These are phyloP conservation scores for Stachybotrys elegans DNA, from an alignment of 2,329 filamentous ascomycete species.

Conservation along the genomic window DNA sequence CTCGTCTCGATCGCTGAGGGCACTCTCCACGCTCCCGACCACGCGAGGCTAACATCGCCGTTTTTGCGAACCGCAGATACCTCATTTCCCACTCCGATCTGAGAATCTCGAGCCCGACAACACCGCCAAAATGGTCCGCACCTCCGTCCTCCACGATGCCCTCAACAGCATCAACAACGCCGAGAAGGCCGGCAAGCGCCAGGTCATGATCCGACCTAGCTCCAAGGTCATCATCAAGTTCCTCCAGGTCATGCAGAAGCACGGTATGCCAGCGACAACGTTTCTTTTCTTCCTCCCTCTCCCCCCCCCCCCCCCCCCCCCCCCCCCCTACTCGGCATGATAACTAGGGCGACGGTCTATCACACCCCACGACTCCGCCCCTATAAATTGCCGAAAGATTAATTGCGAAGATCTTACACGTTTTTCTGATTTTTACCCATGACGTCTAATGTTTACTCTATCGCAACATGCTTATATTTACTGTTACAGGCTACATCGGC, in stretches of 20 bases:
- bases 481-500: constrained; percentile 81
- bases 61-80: constrained; percentile 48
- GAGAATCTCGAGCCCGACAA: constrained; percentile 65
- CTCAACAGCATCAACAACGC: constrained; percentile 99
- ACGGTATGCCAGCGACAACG: constrained; percentile 63
- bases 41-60: constrained; percentile 55
- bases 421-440: constrained; percentile 66
- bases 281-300: constrained; percentile 1
- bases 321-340: constrained; percentile 73
- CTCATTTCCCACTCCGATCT: constrained; percentile 61
- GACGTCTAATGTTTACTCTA: constrained; percentile 91
- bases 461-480: constrained; percentile 74
- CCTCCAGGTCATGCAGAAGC: constrained; percentile 97
- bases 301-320: background rate
- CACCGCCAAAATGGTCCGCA: constrained; percentile 94
- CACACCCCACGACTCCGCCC: constrained; percentile 80
- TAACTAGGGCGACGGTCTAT: constrained; percentile 98
- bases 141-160: constrained; percentile 98
- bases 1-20: constrained; percentile 48
- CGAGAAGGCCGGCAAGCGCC: constrained; percentile 99
- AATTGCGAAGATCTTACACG: constrained; percentile 90
- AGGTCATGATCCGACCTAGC: constrained; percentile 94
- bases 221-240: constrained; percentile 99
- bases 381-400: constrained; percentile 99
- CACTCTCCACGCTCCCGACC: constrained; percentile 65